Conservation (phyloP, 495 filamentous ascomycete genomes). For the Hypoxylon trugodes region DNA sequence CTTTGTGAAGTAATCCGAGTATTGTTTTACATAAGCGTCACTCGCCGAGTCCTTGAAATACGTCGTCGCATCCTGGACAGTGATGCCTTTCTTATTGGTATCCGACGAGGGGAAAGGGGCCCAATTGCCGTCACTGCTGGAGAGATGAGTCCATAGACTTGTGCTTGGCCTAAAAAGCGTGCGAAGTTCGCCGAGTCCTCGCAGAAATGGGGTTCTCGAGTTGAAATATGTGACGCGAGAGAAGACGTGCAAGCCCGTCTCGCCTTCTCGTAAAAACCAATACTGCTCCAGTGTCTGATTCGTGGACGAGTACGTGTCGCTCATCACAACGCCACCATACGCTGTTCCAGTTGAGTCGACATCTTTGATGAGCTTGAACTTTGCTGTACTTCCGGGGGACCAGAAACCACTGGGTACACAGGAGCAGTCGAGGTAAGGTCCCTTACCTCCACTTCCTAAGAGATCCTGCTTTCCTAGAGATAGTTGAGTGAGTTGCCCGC, state of each 20-base stretch:
- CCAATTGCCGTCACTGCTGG: conserved; percentile 58
- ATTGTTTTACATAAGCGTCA: conserved; percentile 60
- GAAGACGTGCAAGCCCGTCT: conserved; percentile 65
- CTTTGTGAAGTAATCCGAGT: conserved; percentile 67
- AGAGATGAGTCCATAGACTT: conserved; percentile 63
- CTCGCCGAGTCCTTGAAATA: conserved; percentile 59
- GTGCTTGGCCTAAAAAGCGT: conserved; percentile 65
- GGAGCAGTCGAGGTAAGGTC: conserved; percentile 66
- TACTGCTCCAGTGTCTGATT: conserved; percentile 64
- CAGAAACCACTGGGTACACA: conserved; percentile 64
- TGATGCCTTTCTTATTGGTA: conserved; percentile 48
- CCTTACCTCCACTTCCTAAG: conserved; percentile 57
- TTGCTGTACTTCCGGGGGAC: conserved; percentile 57
- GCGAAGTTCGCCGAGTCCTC: conserved; percentile 63
- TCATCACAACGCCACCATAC: conserved; percentile 61
- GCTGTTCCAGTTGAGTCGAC: conserved; percentile 56
- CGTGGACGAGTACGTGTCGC: conserved; percentile 59
- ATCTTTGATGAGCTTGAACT: conserved; percentile 57
- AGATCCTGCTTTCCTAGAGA: conserved; percentile 60
- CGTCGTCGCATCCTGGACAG: conserved; percentile 67
- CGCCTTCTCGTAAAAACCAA: conserved; percentile 64
- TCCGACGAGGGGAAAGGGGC: conserved; percentile 61
- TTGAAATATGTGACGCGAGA: conserved; percentile 64
- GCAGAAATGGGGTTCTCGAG: conserved; percentile 58
- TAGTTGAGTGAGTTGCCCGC: conserved; percentile 52